These are phyloP conservation scores for Zelonia costaricensis DNA, from an alignment of 208 protist genomes.

Conservation along the genomic window DNA sequence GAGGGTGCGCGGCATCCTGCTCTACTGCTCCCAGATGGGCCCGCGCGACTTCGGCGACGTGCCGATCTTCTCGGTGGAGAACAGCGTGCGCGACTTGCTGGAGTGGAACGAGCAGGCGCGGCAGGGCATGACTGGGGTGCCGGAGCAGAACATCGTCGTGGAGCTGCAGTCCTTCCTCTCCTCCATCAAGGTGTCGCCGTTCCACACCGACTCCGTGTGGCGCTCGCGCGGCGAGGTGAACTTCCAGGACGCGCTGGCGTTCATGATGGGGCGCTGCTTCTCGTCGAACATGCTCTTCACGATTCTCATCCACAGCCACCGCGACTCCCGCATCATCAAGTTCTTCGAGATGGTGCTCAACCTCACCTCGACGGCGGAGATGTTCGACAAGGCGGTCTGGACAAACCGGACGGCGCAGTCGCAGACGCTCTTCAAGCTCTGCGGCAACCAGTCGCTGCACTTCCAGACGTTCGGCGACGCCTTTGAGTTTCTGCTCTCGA, in stretches of 20 bases:
- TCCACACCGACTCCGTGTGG: slow-evolving; percentile 78
- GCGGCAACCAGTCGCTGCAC: slow-evolving; percentile 66
- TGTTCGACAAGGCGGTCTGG: slow-evolving; percentile 72
- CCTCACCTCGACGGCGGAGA: slow-evolving; percentile 50
- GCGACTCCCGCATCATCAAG: slow-evolving; percentile 65
- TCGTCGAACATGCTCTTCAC: slow-evolving; percentile 85
- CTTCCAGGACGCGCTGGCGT: slow-evolving; percentile 85
- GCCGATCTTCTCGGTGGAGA: slow-evolving; percentile 84
- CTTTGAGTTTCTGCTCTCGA: slow-evolving; percentile 73
- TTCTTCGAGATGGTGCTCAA: slow-evolving; percentile 86
- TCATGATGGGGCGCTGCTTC: slow-evolving; percentile 91
- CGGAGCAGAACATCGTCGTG: slow-evolving; percentile 84
- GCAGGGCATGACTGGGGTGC: slow-evolving; percentile 18
- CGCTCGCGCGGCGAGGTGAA: slow-evolving; percentile 71
- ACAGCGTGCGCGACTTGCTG: slow-evolving; percentile 71
- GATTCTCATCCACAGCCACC: slow-evolving; percentile 80
- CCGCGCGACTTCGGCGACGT: slow-evolving; percentile 84
- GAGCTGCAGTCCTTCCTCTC: slow-evolving; percentile 86
- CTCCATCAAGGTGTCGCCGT: slow-evolving; percentile 73
- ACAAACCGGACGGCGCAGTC: slow-evolving; percentile 34
- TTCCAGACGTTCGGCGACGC: slow-evolving; percentile 83
- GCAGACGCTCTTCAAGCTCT: slow-evolving; percentile 78
- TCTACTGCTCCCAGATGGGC: slow-evolving; percentile 91
- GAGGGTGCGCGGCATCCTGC: slow-evolving; percentile 71
- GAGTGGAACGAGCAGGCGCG: slow-evolving; percentile 44